Conservation (phyloP, 106 monocot species). For the Dendrobium officinale region DNA sequence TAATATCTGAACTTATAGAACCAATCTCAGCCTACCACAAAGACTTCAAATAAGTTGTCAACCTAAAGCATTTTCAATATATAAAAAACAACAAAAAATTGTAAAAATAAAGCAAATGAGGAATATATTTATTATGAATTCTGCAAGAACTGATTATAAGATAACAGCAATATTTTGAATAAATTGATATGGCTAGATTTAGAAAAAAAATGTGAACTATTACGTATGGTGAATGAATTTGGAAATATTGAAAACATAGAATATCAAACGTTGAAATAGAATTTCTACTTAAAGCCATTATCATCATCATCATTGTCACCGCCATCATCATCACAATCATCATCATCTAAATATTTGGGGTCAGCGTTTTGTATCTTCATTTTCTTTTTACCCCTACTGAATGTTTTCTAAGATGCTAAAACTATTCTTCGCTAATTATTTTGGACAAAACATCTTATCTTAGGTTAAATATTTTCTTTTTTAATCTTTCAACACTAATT, state of each 20-base stretch:
- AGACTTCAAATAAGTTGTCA: slow-evolving; percentile 5
- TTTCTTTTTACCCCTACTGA: background rate
- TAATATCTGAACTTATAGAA: slow-evolving; percentile 99
- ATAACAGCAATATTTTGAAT: background rate
- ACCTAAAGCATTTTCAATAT: background rate
- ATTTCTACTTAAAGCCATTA: background rate
- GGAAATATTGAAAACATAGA: background rate
- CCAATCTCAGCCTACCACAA: slow-evolving; percentile 86
- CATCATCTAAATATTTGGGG: background rate
- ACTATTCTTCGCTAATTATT: background rate
- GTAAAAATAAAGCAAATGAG: background rate
- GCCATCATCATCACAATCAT: background rate
- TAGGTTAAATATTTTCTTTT: background rate
- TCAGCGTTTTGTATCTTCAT: background rate
- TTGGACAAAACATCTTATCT: background rate
- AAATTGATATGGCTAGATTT: background rate
- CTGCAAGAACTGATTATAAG: background rate
- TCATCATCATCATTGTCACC: background rate
- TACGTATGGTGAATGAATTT: background rate
- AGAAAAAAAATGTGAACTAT: background rate
- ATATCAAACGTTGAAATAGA: background rate
- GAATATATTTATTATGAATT: background rate
- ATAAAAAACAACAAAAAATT: background rate
- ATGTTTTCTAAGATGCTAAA: background rate
- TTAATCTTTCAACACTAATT: background rate